phyloP scores from a whole-genome alignment of 2,329 filamentous ascomycete species.

The Paecilomyces dactylethromorphus region DNA sequence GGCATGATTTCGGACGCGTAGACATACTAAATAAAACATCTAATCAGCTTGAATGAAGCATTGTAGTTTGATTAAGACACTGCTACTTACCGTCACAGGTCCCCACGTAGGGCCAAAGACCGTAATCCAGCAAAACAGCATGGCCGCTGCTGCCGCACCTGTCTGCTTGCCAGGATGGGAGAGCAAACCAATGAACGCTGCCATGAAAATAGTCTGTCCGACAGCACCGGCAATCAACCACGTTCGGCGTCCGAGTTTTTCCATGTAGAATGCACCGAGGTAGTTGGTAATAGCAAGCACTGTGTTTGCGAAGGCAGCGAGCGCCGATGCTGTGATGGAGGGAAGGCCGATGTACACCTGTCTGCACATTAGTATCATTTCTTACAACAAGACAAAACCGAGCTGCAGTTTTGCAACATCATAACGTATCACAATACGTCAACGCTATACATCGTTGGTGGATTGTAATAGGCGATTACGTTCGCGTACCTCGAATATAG shows the following conservation, averaged over 20 bases:
- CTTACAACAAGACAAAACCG: not conserved
- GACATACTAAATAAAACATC: slow-evolving; percentile 16
- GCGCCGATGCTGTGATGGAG: slow-evolving; percentile 14
- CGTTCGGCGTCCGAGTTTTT: slow-evolving; percentile 19
- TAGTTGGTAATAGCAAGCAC: slow-evolving; percentile 18
- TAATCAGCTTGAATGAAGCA: not conserved
- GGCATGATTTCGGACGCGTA: slow-evolving; percentile 28
- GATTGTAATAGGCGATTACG: too few species aligned
- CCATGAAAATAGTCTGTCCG: slow-evolving; percentile 20
- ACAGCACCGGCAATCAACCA: slow-evolving; percentile 20
- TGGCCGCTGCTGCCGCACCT: slow-evolving; percentile 20
- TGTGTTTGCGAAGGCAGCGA: slow-evolving; percentile 18
- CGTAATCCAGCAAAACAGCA: slow-evolving; percentile 24
- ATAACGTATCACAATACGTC: too few species aligned
- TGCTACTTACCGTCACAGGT: slow-evolving; percentile 14
- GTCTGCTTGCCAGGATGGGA: slow-evolving; percentile 8
- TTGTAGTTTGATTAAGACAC: not conserved
- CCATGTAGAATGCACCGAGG: slow-evolving; percentile 17
- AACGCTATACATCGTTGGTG: too few species aligned
- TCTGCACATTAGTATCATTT: not conserved
- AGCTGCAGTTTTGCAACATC: too few species aligned
- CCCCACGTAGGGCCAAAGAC: slow-evolving; percentile 26
- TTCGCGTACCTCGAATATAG: slow-evolving; percentile 15
- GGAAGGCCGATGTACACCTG: slow-evolving; percentile 18
- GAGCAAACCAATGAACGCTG: slow-evolving; percentile 19